Conservation (phyloP, 2,329 filamentous ascomycete species). For the Colletotrichum incanum region DNA sequence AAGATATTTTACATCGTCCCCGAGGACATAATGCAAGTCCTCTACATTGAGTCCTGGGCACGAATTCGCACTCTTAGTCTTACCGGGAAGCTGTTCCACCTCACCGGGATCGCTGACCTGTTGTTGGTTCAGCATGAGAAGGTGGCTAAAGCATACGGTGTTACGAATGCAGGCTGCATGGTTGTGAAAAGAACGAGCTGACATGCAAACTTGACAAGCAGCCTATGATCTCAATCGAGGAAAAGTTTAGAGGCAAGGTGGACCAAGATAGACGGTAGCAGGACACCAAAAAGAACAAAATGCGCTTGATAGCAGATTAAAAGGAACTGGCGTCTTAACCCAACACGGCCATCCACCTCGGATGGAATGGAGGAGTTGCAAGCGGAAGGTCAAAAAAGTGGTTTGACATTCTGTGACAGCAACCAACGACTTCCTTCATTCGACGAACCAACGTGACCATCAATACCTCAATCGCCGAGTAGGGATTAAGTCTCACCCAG, state of each 20-base stretch:
- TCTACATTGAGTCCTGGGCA: conserved; percentile 96
- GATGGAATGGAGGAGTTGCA: neutral
- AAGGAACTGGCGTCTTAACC: neutral
- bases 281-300: neutral
- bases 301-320: neutral
- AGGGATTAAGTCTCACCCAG: too few species aligned
- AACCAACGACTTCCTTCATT: neutral
- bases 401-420: neutral
- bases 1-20: conserved; percentile 63
- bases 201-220: neutral
- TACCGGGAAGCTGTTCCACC: conserved; percentile 83
- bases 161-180: conserved; percentile 57
- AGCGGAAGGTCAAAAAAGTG: neutral
- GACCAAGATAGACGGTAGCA: neutral
- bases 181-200: conserved; percentile 46
- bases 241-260: neutral
- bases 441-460: neutral
- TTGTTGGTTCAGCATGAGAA: conserved; percentile 87
- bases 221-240: neutral
- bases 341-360: neutral
- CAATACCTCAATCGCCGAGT: too few species aligned
- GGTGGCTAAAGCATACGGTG: conserved; percentile 66
- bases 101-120: conserved; percentile 77
- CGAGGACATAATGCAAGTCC: conserved; percentile 74
- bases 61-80: conserved; percentile 86